Base-by-base conservation (phyloP, 495 filamentous ascomycete genomes). In the Margaritispora aquatica region DNA sequence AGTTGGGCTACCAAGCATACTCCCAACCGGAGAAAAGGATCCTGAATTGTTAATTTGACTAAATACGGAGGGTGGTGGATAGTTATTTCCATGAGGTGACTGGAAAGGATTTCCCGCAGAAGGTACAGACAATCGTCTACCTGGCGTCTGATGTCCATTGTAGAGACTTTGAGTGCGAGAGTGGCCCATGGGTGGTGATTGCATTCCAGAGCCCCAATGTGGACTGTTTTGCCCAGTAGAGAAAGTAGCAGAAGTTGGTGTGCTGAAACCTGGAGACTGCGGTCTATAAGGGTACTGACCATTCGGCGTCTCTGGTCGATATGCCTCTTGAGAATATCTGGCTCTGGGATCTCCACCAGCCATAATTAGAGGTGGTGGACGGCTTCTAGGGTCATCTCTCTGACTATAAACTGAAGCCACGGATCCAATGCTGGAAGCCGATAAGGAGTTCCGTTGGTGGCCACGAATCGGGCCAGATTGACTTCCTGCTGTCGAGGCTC, bases 351-450 rank as follows among this genome's bases (percentile, higher is more conserved):
- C 38, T 58, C 92, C 88, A 48, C 79, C 83, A 4, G 92, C 86
- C 87, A 95, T 96, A 38, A 93, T 88, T 22, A 96, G 73, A 1
- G 91, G 89, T 31, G 89, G 85, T 26, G 90, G 92, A 46, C 89
- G 82, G 58, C 87, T 84, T 31, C 88, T 81, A 58, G 79, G 70
- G 63, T 91, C 86, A 50, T 36, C 31, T 19, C 70, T 67, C 46
- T 72, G 72, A 63, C 84, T 86, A 57, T 86, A 88, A 54, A 77
- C 86, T 7, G 92, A 93, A 20, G 81, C 73, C 2, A 88, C 86
- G 1, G 90, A 92, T 23, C 86, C 76, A 58, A 96, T 86, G 68
- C 89, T 96, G 0, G 92, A 96, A 11, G 88, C 82, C 2, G 92
- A 96, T 9, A 95, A 73, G 21, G 79, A 81, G 66, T 96, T 96